Evolutionary conservation across 1,284 basidiomycete genomes (phyloP), one percentile per base, ranked within the genome.

Genomic region (Leccinum huronense): DNA sequence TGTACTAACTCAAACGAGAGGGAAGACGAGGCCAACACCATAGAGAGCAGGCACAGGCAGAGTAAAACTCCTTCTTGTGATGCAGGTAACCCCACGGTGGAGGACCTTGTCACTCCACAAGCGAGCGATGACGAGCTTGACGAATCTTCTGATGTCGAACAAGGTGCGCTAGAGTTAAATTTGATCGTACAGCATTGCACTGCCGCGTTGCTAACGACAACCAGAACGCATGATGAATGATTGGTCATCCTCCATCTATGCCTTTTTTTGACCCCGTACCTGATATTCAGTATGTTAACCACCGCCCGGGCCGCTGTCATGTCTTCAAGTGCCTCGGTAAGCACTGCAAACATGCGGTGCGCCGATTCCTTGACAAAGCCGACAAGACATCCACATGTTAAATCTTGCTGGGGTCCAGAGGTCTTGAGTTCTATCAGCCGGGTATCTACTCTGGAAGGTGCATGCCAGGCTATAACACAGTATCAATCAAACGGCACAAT

Each of bases 341-440:
- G 23, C 27, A 53, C 2, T 67, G 57, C 31, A 63, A 60, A 9
- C 40, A 59, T 3, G 9, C 10, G 14, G 27, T 48, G 7, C 4
- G 7, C 5, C 19, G 4, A 14, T 59, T n/a, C 13, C 42, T 59
- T 16, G 16, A 48, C n/a, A 59, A 48, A n/a, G 13, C 30, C 1
- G 13, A 59, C 58, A 45, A 59, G n/a, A 31, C 13, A 2, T 48
- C 31, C 0, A 48, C 42, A 82, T 65, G 72, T 72, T 0, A 68
- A 65, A 40, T 65, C 45, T 3, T 81, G 79, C 65, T 80, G 76
- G 76, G 79, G 78, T 3, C 62, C 71, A 1, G 76, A 77, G 2
- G 3, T 34, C 1, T 23, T 60, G 58, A 30, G 33, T 5, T 6
- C 36, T 1, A 27, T 62, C 2, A 8, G 36, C 48, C 1, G 31